A percentile compares a stretch with the other conserved stretches of the same genome.
These are phyloP conservation scores for Colletotrichum noveboracense DNA, from an alignment of 2,329 filamentous ascomycete species.

Conservation along the genomic window DNA sequence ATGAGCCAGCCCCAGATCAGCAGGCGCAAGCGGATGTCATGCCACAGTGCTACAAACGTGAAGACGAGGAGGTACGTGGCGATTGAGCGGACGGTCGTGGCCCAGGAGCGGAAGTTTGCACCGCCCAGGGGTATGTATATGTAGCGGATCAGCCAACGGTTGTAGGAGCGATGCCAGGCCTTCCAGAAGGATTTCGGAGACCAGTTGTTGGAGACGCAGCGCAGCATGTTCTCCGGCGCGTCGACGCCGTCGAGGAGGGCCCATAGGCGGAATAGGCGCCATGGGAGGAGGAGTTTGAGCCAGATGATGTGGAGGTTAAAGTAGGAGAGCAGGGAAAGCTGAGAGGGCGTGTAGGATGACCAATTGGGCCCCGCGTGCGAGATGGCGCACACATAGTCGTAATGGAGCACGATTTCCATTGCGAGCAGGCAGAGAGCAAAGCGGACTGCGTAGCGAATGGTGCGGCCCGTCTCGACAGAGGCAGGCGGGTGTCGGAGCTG, in stretches of 20 bases:
- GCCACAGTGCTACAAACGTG: slow-evolving; percentile 97
- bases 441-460: slow-evolving; percentile 80
- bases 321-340: slow-evolving; percentile 89
- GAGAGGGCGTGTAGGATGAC: slow-evolving; percentile 82
- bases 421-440: slow-evolving; percentile 80
- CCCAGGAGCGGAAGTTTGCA: slow-evolving; percentile 51
- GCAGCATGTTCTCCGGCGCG: slow-evolving; percentile 97
- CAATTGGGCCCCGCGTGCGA: slow-evolving; percentile 81
- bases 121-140: slow-evolving; percentile 93
- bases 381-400: slow-evolving; percentile 92
- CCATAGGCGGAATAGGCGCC: slow-evolving; percentile 99
- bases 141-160: slow-evolving; percentile 93
- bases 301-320: slow-evolving; percentile 98
- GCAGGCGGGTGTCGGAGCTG: slow-evolving; percentile 78
- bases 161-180: slow-evolving; percentile 93
- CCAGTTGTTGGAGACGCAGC: slow-evolving; percentile 95
- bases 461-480: slow-evolving; percentile 74
- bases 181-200: slow-evolving; percentile 93
- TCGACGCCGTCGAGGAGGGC: slow-evolving; percentile 88
- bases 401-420: slow-evolving; percentile 94
- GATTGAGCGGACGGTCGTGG: slow-evolving; percentile 61
- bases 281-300: slow-evolving; percentile 95
- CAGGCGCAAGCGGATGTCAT: slow-evolving; percentile 90
- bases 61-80: slow-evolving; percentile 85
- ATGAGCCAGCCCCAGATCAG: slow-evolving; percentile 98